A percentile compares a stretch with the other conserved stretches of the same genome.
phyloP scores from a whole-genome alignment of 768 basidiomycete species.

The Crucibulum laeve region DNA sequence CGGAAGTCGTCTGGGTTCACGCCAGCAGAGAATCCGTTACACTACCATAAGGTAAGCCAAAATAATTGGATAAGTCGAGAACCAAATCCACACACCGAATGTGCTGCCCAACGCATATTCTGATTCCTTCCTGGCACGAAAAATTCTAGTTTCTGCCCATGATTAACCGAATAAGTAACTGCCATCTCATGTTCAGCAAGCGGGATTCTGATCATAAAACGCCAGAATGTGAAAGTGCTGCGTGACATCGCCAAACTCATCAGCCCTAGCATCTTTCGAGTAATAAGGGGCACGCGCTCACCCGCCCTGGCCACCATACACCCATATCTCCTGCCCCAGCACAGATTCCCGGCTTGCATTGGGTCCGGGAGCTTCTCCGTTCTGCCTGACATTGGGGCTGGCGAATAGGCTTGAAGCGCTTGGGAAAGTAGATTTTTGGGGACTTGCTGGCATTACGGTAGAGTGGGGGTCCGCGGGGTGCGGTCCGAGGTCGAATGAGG shows the following conservation, averaged over 20 bases:
- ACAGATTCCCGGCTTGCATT: slow-evolving; percentile 37
- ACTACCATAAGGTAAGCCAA: slow-evolving; percentile 34
- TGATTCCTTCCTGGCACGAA: slow-evolving; percentile 75
- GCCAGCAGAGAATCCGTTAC: slow-evolving; percentile 86
- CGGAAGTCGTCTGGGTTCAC: slow-evolving; percentile 86
- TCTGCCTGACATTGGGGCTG: slow-evolving; percentile 3
- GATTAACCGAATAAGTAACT: slow-evolving; percentile 79
- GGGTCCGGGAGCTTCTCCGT: slow-evolving; percentile 13
- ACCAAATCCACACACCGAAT: slow-evolving; percentile 55
- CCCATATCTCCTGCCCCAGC: slow-evolving; percentile 68
- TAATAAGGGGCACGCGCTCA: slow-evolving; percentile 15
- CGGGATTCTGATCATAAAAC: slow-evolving; percentile 84
- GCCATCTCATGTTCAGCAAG: slow-evolving; percentile 67
- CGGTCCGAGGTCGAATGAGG: slow-evolving; percentile 56
- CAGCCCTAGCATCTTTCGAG: background rate
- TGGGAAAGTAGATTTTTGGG: slow-evolving; percentile 9
- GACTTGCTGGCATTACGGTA: slow-evolving; percentile 28
- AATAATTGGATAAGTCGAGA: background rate
- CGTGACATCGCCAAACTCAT: background rate
- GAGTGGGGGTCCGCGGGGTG: slow-evolving; percentile 76
- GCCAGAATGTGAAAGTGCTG: slow-evolving; percentile 92
- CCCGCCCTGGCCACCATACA: slow-evolving; percentile 57
- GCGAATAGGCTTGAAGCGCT: background rate
- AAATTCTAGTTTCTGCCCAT: slow-evolving; percentile 73
- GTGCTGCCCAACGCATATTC: slow-evolving; percentile 89